A percentile compares a stretch with the other conserved stretches of the same genome.
phyloP scores from a whole-genome alignment of 164 flowering plant species.

The Liquidambar formosana region DNA sequence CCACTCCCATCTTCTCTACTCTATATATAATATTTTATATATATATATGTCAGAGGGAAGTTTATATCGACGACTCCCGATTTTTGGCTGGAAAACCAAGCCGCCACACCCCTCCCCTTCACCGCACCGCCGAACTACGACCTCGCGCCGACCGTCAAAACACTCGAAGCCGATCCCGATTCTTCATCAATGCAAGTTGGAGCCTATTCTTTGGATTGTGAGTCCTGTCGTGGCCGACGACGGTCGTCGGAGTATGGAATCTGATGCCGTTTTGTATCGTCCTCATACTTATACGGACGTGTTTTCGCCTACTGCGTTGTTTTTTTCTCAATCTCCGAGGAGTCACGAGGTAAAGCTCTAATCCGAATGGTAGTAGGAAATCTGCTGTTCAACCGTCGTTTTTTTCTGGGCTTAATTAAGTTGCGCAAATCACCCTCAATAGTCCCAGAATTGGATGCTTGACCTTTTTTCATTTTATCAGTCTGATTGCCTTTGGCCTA shows the following conservation, averaged over 20 bases:
- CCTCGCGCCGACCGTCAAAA: conserved; percentile 21
- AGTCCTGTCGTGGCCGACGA: neutral
- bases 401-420: too few species aligned
- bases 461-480: too few species aligned
- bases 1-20: neutral
- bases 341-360: conserved; percentile 26
- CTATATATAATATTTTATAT: neutral
- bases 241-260: conserved; percentile 4
- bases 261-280: conserved; percentile 22
- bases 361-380: neutral
- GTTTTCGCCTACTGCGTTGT: conserved; percentile 28
- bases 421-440: too few species aligned
- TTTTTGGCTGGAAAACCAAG: conserved; percentile 15
- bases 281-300: conserved; percentile 40
- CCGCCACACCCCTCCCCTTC: conserved; percentile 28
- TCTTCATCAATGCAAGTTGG: conserved; percentile 45
- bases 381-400: too few species aligned
- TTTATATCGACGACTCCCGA: conserved; percentile 23
- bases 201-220: conserved; percentile 36
- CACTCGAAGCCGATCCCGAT: conserved; percentile 24
- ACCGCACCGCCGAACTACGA: conserved; percentile 16
- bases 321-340: conserved; percentile 10
- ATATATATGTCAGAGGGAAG: conserved; percentile 32
- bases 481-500: too few species aligned
- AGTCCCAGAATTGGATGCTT: too few species aligned